Evolutionary conservation across 2,329 filamentous ascomycete species (phyloP), one percentile per base, ranked within the genome.

Genomic region (Helotiales sp.): DNA sequence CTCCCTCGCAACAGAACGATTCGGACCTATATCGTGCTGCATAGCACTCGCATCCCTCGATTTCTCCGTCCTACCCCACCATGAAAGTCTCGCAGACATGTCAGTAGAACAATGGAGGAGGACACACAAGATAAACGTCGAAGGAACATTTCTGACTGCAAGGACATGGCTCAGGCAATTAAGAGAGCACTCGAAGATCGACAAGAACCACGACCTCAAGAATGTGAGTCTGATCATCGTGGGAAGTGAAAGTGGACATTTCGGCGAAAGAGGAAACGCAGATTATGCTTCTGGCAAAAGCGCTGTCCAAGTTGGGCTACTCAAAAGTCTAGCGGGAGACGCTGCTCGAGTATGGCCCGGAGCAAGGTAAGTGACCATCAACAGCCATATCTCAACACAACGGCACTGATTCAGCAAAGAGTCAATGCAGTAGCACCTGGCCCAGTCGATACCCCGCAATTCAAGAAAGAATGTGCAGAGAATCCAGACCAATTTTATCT

Each of bases 361-460:
- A 10, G 66, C 60, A 10, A 62, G 62, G 63, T 65, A 33, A 51
- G 61, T 38, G 9, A 33, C 31, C 15, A 52, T 42, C 44, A 4
- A 2, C 36, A 25, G 17, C 10, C n/a, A 13, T 10, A 9, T 24
- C 12, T 38, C 2, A 13, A 38, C 15, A 52, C 5, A 10, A 48
- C 7, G 38, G 27, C 13, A 27, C 54, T 59, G 34, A 57, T 61
- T 63, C 24, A 63, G 66, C n/a, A 72, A 73, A 71, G 77, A 49
- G 74, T 79, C 22, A 80, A 79, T 63, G 75, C 74, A 8, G 70
- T 80, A 25, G 77, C 77, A 3, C 77, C 77, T 15, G 77, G 77
- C 7, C 70, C 76, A 5, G 77, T 80, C 1, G 72, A 76, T 54
- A 79, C 77, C 15, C 63, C 61, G 10, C 71, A 76, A 47, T 79